A percentile compares a stretch with the other conserved stretches of the same genome.
Conservation (phyloP, 2,329 filamentous ascomycete genomes). For the Aureobasidium sp. region DNA sequence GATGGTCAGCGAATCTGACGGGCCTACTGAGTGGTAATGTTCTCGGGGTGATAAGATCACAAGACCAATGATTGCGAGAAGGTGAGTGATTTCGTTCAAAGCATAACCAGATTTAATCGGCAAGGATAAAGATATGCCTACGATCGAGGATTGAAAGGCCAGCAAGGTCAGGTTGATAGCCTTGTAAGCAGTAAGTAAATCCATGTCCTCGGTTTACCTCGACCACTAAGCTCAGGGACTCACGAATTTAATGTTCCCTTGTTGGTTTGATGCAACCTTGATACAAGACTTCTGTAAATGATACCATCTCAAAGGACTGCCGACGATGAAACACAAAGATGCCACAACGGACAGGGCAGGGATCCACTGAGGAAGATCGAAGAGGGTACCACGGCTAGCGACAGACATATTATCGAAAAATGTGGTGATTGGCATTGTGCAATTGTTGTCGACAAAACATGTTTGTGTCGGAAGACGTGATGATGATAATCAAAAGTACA, state of each 20-base stretch:
- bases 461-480: not conserved
- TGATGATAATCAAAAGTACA: not conserved
- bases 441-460: not conserved
- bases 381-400: not conserved
- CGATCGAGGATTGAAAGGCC: not conserved
- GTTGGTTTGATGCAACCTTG: not conserved
- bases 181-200: not conserved
- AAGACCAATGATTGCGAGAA: not conserved
- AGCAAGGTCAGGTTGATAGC: not conserved
- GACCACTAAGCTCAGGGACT: not conserved
- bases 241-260: not conserved
- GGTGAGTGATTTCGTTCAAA: not conserved
- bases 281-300: not conserved
- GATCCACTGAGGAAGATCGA: not conserved
- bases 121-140: not conserved
- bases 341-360: not conserved
- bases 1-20: not conserved
- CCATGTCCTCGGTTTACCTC: not conserved
- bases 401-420: no score
- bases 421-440: not conserved
- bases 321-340: not conserved
- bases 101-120: not conserved
- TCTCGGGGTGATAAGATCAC: not conserved
- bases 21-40: not conserved
- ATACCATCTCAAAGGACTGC: not conserved